These are phyloP conservation scores for Phytopythium oedochilum DNA, from an alignment of 352 stramenopile species.

Conservation along the genomic window DNA sequence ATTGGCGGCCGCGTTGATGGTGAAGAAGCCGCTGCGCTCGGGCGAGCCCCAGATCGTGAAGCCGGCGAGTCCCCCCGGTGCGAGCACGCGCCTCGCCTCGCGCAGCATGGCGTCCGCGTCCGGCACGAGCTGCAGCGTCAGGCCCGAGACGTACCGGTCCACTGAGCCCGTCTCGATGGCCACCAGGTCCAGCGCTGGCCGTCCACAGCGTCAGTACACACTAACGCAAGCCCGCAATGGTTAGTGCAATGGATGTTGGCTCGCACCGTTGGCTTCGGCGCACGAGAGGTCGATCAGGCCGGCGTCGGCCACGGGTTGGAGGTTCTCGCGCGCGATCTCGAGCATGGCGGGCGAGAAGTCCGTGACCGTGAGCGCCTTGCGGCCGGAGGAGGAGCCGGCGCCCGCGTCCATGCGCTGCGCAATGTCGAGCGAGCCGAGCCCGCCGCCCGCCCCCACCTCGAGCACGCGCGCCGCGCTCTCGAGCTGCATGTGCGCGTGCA, in stretches of 20 bases:
- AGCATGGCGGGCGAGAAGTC: slow-evolving; percentile 44
- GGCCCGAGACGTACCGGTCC: slow-evolving; percentile 44
- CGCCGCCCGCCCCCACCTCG: slow-evolving; percentile 41
- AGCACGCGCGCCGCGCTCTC: slow-evolving; percentile 30
- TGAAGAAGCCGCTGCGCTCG: slow-evolving; percentile 38
- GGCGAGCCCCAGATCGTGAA: slow-evolving; percentile 56
- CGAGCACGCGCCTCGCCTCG: slow-evolving; percentile 38
- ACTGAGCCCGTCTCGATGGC: slow-evolving; percentile 22
- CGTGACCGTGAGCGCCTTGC: slow-evolving; percentile 28
- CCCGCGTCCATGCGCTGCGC: not conserved
- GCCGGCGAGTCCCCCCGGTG: slow-evolving; percentile 27
- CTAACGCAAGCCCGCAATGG: too few relatives aligned
- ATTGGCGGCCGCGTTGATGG: slow-evolving; percentile 13
- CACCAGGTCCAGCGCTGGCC: slow-evolving; percentile 38
- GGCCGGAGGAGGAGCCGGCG: not conserved
- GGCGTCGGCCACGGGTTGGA: slow-evolving; percentile 6
- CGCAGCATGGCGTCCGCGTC: slow-evolving; percentile 43
- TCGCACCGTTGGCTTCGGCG: slow-evolving; percentile 29
- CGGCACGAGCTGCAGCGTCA: slow-evolving; percentile 44
- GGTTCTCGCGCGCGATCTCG: slow-evolving; percentile 23
- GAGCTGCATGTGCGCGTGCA: slow-evolving; percentile 53
- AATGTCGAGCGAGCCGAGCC: slow-evolving; percentile 40
- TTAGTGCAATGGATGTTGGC: too few relatives aligned
- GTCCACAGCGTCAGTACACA: too few relatives aligned
- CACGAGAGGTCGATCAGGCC: slow-evolving; percentile 24